These are phyloP conservation scores for Gliomastix tumulicola DNA, from an alignment of 2,329 filamentous ascomycete species.

Conservation along the genomic window DNA sequence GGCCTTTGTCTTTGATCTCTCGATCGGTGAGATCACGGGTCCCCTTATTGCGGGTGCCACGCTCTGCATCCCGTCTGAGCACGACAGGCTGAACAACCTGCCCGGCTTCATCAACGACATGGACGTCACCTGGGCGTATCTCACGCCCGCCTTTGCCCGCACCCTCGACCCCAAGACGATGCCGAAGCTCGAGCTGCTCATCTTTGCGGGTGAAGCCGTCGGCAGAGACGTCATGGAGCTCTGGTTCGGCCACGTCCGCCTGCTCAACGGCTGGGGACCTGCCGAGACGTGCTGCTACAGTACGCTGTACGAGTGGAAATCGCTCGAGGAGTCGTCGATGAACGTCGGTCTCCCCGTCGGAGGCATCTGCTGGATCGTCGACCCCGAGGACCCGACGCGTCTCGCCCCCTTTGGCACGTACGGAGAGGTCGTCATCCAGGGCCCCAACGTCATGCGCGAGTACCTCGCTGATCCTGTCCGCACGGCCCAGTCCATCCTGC, in stretches of 20 bases:
- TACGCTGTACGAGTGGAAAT: slow-evolving; percentile 2
- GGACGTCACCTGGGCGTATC: background rate
- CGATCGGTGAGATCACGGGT: slow-evolving; percentile 12
- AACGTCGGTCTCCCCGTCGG: slow-evolving; percentile 5
- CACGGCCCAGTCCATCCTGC: background rate
- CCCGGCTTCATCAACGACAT: background rate
- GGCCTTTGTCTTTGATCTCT: slow-evolving; percentile 1
- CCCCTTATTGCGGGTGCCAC: slow-evolving; percentile 15
- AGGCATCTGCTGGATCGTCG: slow-evolving; percentile 6
- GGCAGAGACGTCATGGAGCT: slow-evolving; percentile 3
- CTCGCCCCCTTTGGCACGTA: slow-evolving; percentile 6
- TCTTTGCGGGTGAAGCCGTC: slow-evolving; percentile 5
- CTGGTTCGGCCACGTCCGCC: slow-evolving; percentile 4
- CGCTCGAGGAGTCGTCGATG: background rate
- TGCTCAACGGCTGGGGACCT: slow-evolving; percentile 6
- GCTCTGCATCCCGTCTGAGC: slow-evolving; percentile 27
- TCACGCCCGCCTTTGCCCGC: slow-evolving; percentile 1
- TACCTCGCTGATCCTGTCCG: slow-evolving; percentile 31
- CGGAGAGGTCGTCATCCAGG: slow-evolving; percentile 9
- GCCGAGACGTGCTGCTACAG: slow-evolving; percentile 5
- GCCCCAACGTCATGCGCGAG: slow-evolving; percentile 33
- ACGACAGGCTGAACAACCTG: slow-evolving; percentile 1
- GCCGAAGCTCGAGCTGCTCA: slow-evolving; percentile 1
- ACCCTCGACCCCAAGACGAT: background rate
- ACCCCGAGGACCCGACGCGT: slow-evolving; percentile 2